These are phyloP conservation scores for Backusella psychrophila DNA, from an alignment of 192 early-diverging fungal genomes.

Conservation along the genomic window DNA sequence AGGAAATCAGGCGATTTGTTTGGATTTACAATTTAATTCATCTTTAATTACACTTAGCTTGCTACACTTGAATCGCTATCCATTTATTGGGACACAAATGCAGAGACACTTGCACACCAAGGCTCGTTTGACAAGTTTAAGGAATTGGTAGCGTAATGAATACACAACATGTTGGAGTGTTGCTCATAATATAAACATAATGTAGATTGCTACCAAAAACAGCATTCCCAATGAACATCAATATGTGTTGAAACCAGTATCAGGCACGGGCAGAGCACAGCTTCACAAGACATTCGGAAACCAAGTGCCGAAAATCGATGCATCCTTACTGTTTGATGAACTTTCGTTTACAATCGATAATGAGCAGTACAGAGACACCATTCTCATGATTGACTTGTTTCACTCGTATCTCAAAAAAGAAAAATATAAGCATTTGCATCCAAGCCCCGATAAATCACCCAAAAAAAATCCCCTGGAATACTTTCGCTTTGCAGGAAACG, in stretches of 20 bases:
- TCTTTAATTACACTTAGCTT: conserved; percentile 30
- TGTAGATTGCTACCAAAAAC: conserved; percentile 60
- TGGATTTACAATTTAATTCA: too few relatives aligned
- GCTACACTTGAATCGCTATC: conserved; percentile 68
- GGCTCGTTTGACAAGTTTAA: conserved; percentile 45
- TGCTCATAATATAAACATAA: background rate
- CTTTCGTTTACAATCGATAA: conserved; percentile 89
- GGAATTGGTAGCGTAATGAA: conserved; percentile 38
- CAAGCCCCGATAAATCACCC: conserved; percentile 78
- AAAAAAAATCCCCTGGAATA: conserved; percentile 81
- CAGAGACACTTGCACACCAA: conserved; percentile 55
- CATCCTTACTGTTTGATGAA: conserved; percentile 84
- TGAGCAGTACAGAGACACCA: conserved; percentile 81
- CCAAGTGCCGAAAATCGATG: conserved; percentile 55
- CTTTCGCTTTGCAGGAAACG: conserved; percentile 74
- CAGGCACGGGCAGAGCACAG: conserved; percentile 77
- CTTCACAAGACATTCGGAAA: conserved; percentile 69
- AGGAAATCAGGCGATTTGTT: background rate
- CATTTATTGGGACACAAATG: conserved; percentile 88
- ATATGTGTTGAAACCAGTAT: conserved; percentile 90
- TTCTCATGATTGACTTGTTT: conserved; percentile 81
- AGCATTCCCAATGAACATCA: conserved; percentile 63
- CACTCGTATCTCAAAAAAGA: conserved; percentile 77
- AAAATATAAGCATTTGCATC: conserved; percentile 83
- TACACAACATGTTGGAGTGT: background rate